phyloP scores from a whole-genome alignment of 2,329 filamentous ascomycete species.

The Trichophyton simii region DNA sequence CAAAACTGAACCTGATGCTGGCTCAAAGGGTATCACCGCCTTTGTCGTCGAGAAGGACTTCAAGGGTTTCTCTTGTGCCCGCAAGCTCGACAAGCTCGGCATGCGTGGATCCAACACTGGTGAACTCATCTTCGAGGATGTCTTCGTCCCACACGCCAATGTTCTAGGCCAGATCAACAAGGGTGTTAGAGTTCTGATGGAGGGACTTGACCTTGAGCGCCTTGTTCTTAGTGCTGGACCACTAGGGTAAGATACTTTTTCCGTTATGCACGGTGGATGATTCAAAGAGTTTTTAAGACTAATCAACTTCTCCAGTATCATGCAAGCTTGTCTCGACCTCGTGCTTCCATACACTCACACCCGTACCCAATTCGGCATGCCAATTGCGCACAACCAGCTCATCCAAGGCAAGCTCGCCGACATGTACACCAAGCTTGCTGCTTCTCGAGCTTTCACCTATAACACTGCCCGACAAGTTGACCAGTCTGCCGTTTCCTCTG shows the following conservation, averaged over 20 bases:
- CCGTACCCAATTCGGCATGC: constrained; percentile 73
- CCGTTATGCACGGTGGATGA: not conserved
- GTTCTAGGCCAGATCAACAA: constrained; percentile 67
- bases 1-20: constrained; percentile 71
- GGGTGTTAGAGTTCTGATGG: constrained; percentile 87
- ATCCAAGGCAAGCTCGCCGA: constrained; percentile 88
- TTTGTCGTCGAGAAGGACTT: constrained; percentile 66
- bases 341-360: constrained; percentile 80
- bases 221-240: constrained; percentile 85
- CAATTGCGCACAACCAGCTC: constrained; percentile 84
- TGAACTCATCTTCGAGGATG: constrained; percentile 78
- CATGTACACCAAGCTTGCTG: constrained; percentile 92
- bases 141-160: constrained; percentile 76
- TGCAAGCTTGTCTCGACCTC: constrained; percentile 82
- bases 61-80: constrained; percentile 69
- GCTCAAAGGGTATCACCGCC: constrained; percentile 83
- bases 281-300: not conserved
- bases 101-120: constrained; percentile 97
- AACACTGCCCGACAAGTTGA: constrained; percentile 68
- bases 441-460: constrained; percentile 77
- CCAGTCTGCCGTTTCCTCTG: constrained; percentile 43
- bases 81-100: constrained; percentile 94
- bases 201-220: constrained; percentile 85
- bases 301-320: constrained; percentile 42
- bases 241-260: constrained; percentile 44